Conservation (phyloP, 352 stramenopile genomes). For the Blastocystis sp. region DNA sequence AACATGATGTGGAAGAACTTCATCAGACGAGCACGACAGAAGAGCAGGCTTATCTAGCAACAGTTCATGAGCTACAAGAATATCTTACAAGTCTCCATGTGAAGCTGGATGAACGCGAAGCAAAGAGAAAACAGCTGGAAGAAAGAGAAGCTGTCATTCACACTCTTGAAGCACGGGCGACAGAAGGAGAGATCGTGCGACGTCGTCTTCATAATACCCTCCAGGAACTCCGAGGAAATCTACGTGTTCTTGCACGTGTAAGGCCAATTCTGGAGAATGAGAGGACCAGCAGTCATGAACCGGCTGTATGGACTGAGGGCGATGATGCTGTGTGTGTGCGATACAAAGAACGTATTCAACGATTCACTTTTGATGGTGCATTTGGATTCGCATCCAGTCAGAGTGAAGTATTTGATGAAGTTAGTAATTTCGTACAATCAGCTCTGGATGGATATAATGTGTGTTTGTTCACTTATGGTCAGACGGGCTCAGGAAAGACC, state of each 20-base stretch:
- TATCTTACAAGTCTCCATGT: conserved; percentile 68
- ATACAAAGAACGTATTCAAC: conserved; percentile 69
- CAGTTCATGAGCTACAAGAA: conserved; percentile 58
- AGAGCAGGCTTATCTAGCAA: conserved; percentile 63
- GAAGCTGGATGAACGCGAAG: conserved; percentile 37
- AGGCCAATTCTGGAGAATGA: conserved; percentile 85
- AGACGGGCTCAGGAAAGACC: conserved; percentile 88
- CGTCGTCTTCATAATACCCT: conserved; percentile 98
- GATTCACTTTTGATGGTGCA: conserved; percentile 94
- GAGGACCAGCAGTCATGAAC: not conserved
- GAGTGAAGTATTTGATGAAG: conserved; percentile 92
- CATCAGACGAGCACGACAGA: conserved; percentile 54
- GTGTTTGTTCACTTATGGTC: conserved; percentile 90
- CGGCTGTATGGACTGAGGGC: conserved; percentile 68
- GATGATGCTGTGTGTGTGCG: conserved; percentile 68
- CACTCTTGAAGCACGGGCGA: conserved; percentile 77
- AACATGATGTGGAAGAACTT: conserved; percentile 66
- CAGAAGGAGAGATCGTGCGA: conserved; percentile 80
- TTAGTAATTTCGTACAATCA: conserved; percentile 93
- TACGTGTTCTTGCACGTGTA: conserved; percentile 92
- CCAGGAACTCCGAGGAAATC: conserved; percentile 96
- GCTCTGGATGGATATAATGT: conserved; percentile 93
- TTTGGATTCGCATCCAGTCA: conserved; percentile 88
- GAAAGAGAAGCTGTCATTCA: conserved; percentile 77
- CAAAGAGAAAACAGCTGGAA: conserved; percentile 71